phyloP scores from a whole-genome alignment of 257 asterid genomes.

The Ilex asprella region DNA sequence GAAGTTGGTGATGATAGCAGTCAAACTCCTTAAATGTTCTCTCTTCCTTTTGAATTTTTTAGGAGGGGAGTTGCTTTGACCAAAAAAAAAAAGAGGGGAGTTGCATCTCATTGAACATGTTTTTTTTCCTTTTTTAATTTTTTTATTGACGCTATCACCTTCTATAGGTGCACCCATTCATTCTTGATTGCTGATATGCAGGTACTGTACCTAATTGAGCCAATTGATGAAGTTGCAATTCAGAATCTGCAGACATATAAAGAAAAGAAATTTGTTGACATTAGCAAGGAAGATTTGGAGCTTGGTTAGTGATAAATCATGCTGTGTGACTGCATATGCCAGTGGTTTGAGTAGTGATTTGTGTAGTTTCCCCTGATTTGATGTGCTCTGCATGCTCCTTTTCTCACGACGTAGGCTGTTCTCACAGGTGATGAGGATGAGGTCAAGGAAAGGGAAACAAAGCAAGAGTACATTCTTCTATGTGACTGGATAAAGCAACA shows the following conservation, averaged over 20 bases:
- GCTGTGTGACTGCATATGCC: no score
- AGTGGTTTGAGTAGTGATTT: no score
- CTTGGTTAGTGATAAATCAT: constrained; percentile 48
- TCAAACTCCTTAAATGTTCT: no score
- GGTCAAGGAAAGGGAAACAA: constrained; percentile 71
- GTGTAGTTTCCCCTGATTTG: background rate
- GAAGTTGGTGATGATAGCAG: no score
- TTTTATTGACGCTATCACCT: no score
- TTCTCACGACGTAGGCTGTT: background rate
- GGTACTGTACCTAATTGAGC: constrained; percentile 88
- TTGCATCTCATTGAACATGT: no score
- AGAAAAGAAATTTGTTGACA: constrained; percentile 92
- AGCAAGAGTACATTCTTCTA: constrained; percentile 78
- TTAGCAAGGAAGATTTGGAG: constrained; percentile 98
- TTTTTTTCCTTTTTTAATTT: no score
- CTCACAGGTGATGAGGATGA: constrained; percentile 81
- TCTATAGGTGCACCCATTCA: background rate
- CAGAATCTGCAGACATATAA: constrained; percentile 94
- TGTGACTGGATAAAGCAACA: constrained; percentile 98
- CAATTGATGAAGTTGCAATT: constrained; percentile 92
- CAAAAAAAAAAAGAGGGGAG: no score
- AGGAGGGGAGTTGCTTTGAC: no score
- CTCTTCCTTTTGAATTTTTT: no score
- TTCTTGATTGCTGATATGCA: constrained; percentile 19
- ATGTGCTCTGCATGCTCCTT: background rate